Base-by-base conservation (phyloP, 352 stramenopile species). In the Phytophthora citrophthora region DNA sequence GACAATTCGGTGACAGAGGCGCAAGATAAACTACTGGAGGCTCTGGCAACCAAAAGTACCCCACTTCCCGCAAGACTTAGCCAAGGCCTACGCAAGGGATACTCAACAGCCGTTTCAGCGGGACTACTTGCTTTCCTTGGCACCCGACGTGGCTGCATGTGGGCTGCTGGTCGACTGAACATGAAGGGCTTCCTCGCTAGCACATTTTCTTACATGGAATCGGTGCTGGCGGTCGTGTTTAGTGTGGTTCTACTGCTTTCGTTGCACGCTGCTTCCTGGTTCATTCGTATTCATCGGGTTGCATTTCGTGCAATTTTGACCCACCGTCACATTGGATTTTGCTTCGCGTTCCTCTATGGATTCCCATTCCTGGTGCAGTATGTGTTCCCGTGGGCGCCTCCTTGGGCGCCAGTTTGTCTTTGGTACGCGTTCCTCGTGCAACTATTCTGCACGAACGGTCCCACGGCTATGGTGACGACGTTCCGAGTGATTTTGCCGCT, bases 371-470 rank as follows among this genome's bases (percentile, higher is more conserved):
- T 96, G 6, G 88, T 96, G 34, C 83, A 94, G 58, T 91, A 95
- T 52, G 83, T 95, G 24, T 91, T 96, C 48, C 84, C 89, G 15
- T 96, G 89, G 89, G 89, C 89, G 0, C 89, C 89, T 46, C 89
- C 89, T 47, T 96, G 89, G 89, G 89, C 86, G 0, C 87, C 89
- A 0, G 88, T 96, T 23, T 96, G 89, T 45, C 79, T 96, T 1
- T 96, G 89, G 89, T 96, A 96, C 47, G 88, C 89, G 13, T 96
- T 96, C 66, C 71, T 96, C 12, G 86, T 95, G 16, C 89, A 96
- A 55, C 66, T 96, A 9, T 95, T 95, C 52, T 95, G 88, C 51
- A 93, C 88, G 27, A 92, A 85, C 18, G 87, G 88, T 1, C 64
- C 89, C 9, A 90, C 86, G 1, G 86, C 89, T 1, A 96, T 95